Percentiles rank a stretch among this genome's conserved stretches.
These are phyloP conservation scores for Gyromitra esculenta DNA, from an alignment of 2,329 filamentous ascomycete species.

Conservation along the genomic window DNA sequence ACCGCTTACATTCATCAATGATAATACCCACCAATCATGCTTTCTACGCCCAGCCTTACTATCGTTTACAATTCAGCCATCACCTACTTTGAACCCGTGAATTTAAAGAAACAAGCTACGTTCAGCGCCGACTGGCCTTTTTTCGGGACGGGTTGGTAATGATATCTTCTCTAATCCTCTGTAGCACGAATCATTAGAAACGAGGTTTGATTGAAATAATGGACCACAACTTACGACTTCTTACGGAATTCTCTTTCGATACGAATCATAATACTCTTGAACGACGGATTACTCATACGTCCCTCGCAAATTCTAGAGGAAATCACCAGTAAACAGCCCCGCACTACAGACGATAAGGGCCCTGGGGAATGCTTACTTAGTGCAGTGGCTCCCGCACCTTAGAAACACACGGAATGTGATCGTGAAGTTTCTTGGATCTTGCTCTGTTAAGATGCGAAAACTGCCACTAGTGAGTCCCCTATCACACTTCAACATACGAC, in stretches of 20 bases:
- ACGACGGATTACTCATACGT: background rate
- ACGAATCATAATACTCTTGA: background rate
- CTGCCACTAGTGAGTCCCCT: background rate
- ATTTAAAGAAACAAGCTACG: too few relatives aligned
- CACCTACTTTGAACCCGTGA: too few relatives aligned
- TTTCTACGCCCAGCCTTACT: too few relatives aligned
- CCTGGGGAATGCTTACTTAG: background rate
- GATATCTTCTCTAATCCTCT: background rate
- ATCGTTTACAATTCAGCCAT: too few relatives aligned
- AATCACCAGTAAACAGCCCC: background rate
- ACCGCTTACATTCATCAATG: too few relatives aligned
- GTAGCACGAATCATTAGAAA: background rate
- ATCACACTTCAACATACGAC: background rate
- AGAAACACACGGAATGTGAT: background rate
- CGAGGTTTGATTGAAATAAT: background rate
- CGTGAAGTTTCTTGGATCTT: background rate
- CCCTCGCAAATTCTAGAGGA: background rate
- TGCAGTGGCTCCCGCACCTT: background rate
- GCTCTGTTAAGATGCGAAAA: background rate
- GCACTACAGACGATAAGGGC: background rate
- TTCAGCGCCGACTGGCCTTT: too few relatives aligned
- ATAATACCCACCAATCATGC: too few relatives aligned
- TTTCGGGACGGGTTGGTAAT: background rate
- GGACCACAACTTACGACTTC: background rate
- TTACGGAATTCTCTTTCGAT: background rate